Evolutionary conservation across 2,329 filamentous ascomycete species (phyloP).

Genomic region (Botrytis elliptica): DNA sequence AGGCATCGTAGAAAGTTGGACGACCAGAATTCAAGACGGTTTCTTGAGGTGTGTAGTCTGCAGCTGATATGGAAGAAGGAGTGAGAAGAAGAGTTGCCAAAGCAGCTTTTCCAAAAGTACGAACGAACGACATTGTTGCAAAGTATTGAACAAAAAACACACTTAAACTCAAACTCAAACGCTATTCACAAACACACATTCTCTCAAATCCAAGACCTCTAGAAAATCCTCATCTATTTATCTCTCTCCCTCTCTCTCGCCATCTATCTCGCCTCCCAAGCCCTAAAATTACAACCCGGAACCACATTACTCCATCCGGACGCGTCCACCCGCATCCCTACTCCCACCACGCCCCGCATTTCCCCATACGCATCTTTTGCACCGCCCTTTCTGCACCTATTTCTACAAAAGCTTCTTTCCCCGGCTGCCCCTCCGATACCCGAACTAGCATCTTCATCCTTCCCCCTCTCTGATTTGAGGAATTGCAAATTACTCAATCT

Average conservation of each 20-base stretch:
- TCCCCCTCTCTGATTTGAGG: background rate
- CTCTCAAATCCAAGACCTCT: background rate
- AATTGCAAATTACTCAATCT: background rate
- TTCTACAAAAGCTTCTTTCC: background rate
- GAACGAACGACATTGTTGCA: background rate
- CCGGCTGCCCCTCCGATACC: background rate
- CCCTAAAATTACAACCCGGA: background rate
- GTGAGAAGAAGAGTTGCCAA: background rate
- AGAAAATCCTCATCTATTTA: background rate
- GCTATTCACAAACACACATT: background rate
- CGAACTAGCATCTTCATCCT: background rate
- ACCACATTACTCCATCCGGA: background rate
- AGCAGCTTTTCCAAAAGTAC: background rate
- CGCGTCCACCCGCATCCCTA: background rate
- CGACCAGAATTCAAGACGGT: constrained; percentile 5
- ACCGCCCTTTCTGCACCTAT: background rate
- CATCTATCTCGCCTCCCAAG: background rate
- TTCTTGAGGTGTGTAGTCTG: background rate
- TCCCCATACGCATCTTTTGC: background rate
- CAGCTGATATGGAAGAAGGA: background rate
- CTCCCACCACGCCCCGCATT: background rate
- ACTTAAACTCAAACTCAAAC: background rate
- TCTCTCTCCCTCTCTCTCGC: background rate
- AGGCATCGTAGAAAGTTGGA: background rate
- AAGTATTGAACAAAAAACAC: background rate